A percentile compares a stretch with the other conserved stretches of the same genome.
These are phyloP conservation scores for Kitagawia praeruptora DNA, from an alignment of 129 eudicot genomes.

Conservation along the genomic window DNA sequence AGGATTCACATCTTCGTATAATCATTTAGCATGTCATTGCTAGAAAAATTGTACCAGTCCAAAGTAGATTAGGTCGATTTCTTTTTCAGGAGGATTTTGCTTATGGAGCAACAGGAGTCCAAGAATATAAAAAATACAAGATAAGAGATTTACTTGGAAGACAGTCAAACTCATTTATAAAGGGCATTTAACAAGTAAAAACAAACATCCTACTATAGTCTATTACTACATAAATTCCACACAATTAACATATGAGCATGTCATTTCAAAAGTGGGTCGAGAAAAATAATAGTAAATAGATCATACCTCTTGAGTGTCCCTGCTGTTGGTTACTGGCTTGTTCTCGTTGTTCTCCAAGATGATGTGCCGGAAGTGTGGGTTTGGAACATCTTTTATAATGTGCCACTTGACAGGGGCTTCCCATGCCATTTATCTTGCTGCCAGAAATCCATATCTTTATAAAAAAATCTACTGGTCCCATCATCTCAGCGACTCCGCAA, in stretches of 20 bases:
- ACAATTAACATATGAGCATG: neutral
- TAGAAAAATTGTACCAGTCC: neutral
- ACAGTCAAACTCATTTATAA: neutral
- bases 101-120: neutral
- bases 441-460: too few species aligned
- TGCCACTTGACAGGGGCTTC: too few species aligned
- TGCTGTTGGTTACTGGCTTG: too few species aligned
- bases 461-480: too few species aligned
- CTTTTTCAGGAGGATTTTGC: neutral
- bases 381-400: too few species aligned
- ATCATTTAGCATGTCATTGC: neutral
- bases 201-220: neutral
- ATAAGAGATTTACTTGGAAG: neutral
- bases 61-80: neutral
- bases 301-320: slow-evolving; percentile 91
- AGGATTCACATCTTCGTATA: neutral
- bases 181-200: neutral
- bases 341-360: too few species aligned
- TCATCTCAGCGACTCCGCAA: too few species aligned
- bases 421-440: too few species aligned
- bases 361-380: too few species aligned
- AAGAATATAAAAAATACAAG: neutral
- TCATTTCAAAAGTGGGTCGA: neutral
- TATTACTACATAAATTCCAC: neutral
- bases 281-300: neutral